These are phyloP conservation scores for Aspergillus cejpii DNA, from an alignment of 2,329 filamentous ascomycete species.

Conservation along the genomic window DNA sequence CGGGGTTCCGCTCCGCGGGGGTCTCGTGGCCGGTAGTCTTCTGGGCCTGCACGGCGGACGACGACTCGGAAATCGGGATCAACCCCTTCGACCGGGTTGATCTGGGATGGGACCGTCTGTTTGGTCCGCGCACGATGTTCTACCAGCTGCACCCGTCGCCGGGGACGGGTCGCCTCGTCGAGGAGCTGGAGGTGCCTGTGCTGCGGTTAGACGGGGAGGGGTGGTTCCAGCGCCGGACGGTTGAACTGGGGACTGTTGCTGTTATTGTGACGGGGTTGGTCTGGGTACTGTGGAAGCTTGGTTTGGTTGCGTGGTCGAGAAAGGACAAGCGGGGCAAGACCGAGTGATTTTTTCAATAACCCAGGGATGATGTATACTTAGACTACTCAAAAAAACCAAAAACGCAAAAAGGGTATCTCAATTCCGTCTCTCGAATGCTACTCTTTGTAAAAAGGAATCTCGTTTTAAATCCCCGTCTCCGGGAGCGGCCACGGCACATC, in stretches of 20 bases:
- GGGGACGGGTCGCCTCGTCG: conserved; percentile 40
- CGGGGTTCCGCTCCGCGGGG: conserved; percentile 51
- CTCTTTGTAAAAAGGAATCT: too few species aligned
- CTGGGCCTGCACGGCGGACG: conserved; percentile 70
- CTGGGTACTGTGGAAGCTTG: conserved; percentile 62
- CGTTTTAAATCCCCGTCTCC: conserved; percentile 26
- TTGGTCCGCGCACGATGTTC: conserved; percentile 69
- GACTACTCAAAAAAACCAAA: too few species aligned
- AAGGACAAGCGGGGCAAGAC: conserved; percentile 21
- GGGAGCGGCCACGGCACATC: conserved; percentile 26
- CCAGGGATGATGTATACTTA: too few species aligned
- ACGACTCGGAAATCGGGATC: conserved; percentile 57
- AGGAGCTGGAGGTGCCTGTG: conserved; percentile 58
- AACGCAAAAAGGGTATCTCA: background rate
- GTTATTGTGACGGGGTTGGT: conserved; percentile 58
- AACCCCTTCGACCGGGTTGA: conserved; percentile 83
- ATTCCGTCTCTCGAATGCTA: too few species aligned
- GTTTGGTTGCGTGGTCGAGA: conserved; percentile 21
- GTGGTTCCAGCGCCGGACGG: conserved; percentile 29
- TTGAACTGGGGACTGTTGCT: conserved; percentile 51
- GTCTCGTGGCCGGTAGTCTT: conserved; percentile 79
- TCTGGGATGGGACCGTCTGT: conserved; percentile 78
- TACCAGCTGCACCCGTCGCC: conserved; percentile 64
- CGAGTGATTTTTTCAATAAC: too few species aligned
- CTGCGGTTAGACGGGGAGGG: conserved; percentile 50